Conservation (phyloP, 495 filamentous ascomycete genomes). For the Neurospora sp. region DNA sequence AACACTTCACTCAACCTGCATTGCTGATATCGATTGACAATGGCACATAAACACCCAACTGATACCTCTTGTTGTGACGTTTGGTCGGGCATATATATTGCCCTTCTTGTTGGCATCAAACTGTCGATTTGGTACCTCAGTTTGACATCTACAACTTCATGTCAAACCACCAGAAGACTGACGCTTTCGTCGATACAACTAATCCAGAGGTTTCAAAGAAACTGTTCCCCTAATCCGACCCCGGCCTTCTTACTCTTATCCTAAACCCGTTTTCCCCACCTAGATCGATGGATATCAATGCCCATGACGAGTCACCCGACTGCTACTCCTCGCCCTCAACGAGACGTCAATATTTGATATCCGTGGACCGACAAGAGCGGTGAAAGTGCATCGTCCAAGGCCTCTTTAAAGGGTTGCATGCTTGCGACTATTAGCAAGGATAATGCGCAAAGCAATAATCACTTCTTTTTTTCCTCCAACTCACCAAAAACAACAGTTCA, state of each 20-base stretch:
- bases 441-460: not conserved
- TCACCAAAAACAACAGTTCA: not conserved
- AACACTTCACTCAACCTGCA: not conserved
- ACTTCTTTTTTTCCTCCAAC: not conserved
- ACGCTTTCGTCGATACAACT: too few species aligned
- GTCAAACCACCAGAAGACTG: not conserved
- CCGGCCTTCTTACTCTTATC: not conserved
- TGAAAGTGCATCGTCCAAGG: constrained; percentile 8
- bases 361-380: constrained; percentile 14
- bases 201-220: too few species aligned
- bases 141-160: not conserved
- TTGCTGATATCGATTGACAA: not conserved
- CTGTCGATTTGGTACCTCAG: not conserved
- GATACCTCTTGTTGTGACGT: not conserved
- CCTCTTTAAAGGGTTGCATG: not conserved
- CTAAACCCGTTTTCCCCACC: not conserved
- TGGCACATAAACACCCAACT: not conserved
- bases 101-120: not conserved
- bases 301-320: not conserved
- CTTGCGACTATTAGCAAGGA: not conserved
- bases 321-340: not conserved
- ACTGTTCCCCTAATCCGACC: not conserved
- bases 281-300: not conserved
- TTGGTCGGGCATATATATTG: not conserved
- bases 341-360: not conserved